phyloP scores from a whole-genome alignment of 169 alveolate genomes.

The Plasmodium fragile region DNA sequence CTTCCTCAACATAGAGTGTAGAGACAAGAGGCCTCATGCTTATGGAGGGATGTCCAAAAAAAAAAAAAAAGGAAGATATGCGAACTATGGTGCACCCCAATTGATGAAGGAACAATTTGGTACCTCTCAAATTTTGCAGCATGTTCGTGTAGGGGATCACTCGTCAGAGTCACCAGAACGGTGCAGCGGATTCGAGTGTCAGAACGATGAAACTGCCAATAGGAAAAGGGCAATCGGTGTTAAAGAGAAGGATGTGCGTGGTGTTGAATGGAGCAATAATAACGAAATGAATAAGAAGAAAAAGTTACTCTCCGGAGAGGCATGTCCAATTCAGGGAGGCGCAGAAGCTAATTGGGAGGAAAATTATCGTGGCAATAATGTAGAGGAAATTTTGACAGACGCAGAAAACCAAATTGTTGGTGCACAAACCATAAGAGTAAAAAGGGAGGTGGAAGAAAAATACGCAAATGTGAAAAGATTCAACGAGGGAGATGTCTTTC shows the following conservation, averaged over 20 bases:
- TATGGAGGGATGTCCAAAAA: background rate
- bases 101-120: background rate
- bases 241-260: background rate
- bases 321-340: background rate
- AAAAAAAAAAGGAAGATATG: background rate
- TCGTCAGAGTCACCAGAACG: background rate
- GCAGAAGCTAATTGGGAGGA: background rate
- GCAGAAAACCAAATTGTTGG: background rate
- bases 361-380: background rate
- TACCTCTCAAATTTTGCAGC: background rate
- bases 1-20: conserved; percentile 31
- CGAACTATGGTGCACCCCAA: background rate
- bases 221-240: background rate
- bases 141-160: background rate
- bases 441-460: background rate
- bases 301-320: background rate
- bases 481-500: background rate
- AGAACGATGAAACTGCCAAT: background rate
- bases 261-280: background rate
- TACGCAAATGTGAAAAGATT: background rate
- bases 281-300: background rate
- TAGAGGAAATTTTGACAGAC: background rate
- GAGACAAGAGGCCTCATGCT: background rate
- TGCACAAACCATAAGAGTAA: background rate
- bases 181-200: background rate